Base-by-base conservation (phyloP, 805 yeast species). In the Candida alai region DNA sequence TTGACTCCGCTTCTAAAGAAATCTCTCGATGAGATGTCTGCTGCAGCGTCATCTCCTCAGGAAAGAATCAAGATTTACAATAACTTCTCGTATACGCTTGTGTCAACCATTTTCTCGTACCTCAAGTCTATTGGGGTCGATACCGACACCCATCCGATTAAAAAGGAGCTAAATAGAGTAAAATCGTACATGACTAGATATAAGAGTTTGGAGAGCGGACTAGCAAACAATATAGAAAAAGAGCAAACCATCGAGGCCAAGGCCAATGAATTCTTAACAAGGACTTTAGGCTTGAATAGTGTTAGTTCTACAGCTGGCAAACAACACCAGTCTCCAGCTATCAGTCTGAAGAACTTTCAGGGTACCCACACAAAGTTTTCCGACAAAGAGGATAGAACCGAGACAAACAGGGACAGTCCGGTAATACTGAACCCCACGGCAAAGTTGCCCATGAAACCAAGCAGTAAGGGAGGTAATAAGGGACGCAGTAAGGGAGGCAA, bases 111-210 rank as follows among this genome's bases (percentile, higher is more conserved):
- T 36, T 80, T 73, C 54, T 70, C 82, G 4, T 74, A 78, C 47
- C 53, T 82, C 37, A 78, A 82, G 43, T 49, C 78, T 0, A 58
- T 58, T 11, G 90, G 90, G 1, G 54, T 67, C 11, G 74, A 78
- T 37, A 72, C 80, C 1, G 68, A 66, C 8, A 52, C 58, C 5
- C 86, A 82, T 44, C 78, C 81, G 2, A 73, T 87, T 14, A 76
- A 80, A 78, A 60, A 60, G 19, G 94, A 84, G 48, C 60, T 85
- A 34, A 67, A 63, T 6, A 65, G 88, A 41, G 80, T 84, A 25
- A 83, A 81, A 52, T 49, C 66, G n/a, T 82, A 80, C 44, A 80
- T 83, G 78, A 69, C 69, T 24, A 68, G 78, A 48, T 68, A 74
- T 23, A 75, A 75, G 44, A 62, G 51, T 3, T 53, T 67, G 4